Base-by-base conservation (phyloP, 805 yeast species). In the Wickerhamiella kurtzmanii region DNA sequence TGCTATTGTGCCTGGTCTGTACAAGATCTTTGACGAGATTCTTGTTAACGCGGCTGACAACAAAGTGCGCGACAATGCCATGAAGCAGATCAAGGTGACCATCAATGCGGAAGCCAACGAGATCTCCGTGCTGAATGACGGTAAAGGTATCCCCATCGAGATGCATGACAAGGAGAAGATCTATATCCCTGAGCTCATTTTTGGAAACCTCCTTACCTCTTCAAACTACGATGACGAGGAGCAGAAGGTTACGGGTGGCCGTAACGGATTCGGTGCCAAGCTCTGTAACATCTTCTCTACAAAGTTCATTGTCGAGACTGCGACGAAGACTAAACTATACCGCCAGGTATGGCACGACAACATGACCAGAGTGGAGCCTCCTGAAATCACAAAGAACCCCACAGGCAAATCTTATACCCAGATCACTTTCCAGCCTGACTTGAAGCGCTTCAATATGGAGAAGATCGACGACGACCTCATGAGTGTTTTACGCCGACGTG, bases 21-120 rank as follows among this genome's bases (percentile, higher is more conserved):
- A 86, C 67, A 92, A 92, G 66, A 89, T 92, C 47, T 92, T 92
- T 62, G 99, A 92, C 64, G 99, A 92, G 67, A 88, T 92, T 49
- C 69, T 92, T 51, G 99, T 92, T 46, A 92, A 92, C 64, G 97
- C 99, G 4, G 99, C 99, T 13, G 99, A 92, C 66, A 92, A 92
- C 70, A 92, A 92, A 68, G 89, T 89, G 50, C 77, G 97, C 56
- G 99, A 92, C 61, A 86, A 95, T 1, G 55, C 74, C 8, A 92
- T 92, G 99, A 82, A 78, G 55, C 77, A 74, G 56, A 76, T 92
- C 51, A 84, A 78, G 48, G 97, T 92, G n/a, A 73, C 67, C 37
- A 85, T 92, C 48, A 80, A 84, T 56, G 71, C 80, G 3, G 95
- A 80, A 49, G 70, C 73, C 44, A 86, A 86, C 60, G 59, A 74